phyloP scores from a whole-genome alignment of 305 asterid species.

The Withania somnifera region DNA sequence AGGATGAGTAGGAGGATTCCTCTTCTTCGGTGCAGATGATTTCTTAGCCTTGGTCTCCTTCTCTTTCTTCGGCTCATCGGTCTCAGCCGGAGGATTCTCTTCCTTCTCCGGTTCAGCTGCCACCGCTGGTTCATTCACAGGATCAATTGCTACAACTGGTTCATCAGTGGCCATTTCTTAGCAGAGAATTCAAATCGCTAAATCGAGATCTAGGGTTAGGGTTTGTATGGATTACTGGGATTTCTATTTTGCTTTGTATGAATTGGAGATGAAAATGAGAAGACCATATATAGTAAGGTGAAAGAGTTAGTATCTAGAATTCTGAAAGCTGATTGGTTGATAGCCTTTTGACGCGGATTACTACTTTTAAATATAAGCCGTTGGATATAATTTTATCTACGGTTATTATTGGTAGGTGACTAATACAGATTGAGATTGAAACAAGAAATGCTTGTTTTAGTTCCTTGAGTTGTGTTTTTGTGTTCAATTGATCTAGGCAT shows the following conservation, averaged over 20 bases:
- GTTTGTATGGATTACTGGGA: background rate
- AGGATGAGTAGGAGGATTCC: constrained; percentile 47
- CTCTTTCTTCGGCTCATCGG: constrained; percentile 29
- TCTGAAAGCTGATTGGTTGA: constrained; percentile 47
- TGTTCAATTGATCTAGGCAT: constrained; percentile 36
- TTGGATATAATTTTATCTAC: constrained; percentile 46
- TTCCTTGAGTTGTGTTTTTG: constrained; percentile 55
- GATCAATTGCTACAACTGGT: constrained; percentile 21
- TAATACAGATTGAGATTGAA: constrained; percentile 28
- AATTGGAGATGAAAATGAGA: background rate
- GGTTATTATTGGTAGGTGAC: constrained; percentile 19
- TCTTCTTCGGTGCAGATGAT: constrained; percentile 40
- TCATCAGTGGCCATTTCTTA: constrained; percentile 45
- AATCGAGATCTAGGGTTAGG: constrained; percentile 22
- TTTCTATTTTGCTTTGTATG: background rate
- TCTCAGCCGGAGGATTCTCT: constrained; percentile 19
- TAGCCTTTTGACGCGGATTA: constrained; percentile 49
- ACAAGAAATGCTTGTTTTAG: constrained; percentile 14
- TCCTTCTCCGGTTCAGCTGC: constrained; percentile 17
- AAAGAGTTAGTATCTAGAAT: constrained; percentile 17
- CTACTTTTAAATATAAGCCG: constrained; percentile 48
- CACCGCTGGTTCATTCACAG: constrained; percentile 7
- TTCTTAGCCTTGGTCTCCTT: constrained; percentile 49
- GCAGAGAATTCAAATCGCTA: background rate
- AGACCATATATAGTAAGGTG: constrained; percentile 46